These are phyloP conservation scores for Patellaria atrata DNA, from an alignment of 495 filamentous ascomycete genomes.

Conservation along the genomic window DNA sequence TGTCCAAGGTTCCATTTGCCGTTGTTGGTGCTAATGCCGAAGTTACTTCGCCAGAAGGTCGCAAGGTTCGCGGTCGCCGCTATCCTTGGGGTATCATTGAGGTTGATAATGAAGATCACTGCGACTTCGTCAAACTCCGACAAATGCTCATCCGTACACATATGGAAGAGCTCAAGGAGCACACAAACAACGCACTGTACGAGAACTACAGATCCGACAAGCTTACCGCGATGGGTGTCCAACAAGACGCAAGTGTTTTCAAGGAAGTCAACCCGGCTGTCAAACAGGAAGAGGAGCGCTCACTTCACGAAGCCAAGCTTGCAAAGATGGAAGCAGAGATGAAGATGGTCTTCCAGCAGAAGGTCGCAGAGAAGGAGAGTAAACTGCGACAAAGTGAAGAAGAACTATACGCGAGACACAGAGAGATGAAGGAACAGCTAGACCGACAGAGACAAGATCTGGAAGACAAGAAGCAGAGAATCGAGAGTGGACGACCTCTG, in stretches of 20 bases:
- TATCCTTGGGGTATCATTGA: constrained; percentile 99
- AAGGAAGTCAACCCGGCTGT: constrained; percentile 99
- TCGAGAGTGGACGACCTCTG: constrained; percentile 88
- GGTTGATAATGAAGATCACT: constrained; percentile 99
- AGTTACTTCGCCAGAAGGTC: constrained; percentile 79
- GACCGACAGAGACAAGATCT: constrained; percentile 86
- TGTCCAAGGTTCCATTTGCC: constrained; percentile 98
- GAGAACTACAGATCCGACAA: constrained; percentile 99
- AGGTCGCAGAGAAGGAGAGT: constrained; percentile 98
- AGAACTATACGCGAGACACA: constrained; percentile 91
- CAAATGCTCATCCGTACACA: constrained; percentile 99
- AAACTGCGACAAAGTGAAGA: constrained; percentile 98
- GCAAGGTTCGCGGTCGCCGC: constrained; percentile 85
- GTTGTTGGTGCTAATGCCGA: constrained; percentile 94
- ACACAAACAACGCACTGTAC: constrained; percentile 97
- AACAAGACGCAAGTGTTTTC: constrained; percentile 96
- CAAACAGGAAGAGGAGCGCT: constrained; percentile 98
- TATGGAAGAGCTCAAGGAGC: constrained; percentile 99
- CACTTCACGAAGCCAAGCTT: constrained; percentile 96
- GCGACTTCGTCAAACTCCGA: constrained; percentile 97
- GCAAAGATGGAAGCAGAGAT: constrained; percentile 99
- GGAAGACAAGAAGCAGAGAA: constrained; percentile 88
- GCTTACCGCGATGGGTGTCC: constrained; percentile 94
- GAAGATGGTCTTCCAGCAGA: constrained; percentile 99
- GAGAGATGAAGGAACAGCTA: constrained; percentile 99